These are phyloP conservation scores for Hordeum vulgare DNA, from an alignment of 176 grass and related monocot species.

Conservation along the genomic window DNA sequence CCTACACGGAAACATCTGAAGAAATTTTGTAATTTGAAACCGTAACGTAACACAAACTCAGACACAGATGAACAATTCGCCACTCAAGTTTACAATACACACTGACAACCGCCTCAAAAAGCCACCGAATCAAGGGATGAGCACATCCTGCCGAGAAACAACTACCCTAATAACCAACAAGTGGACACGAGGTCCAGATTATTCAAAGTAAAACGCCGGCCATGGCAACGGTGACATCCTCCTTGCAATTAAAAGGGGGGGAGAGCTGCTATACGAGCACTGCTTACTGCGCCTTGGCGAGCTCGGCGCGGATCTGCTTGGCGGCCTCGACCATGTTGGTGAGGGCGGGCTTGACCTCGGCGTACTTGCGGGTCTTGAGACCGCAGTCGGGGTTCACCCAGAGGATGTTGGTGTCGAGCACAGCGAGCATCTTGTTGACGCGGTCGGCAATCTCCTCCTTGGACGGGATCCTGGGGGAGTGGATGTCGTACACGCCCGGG, in stretches of 20 bases:
- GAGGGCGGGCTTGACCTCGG: constrained; percentile 75
- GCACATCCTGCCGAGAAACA: background rate
- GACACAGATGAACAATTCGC: constrained; percentile 21
- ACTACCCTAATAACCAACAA: constrained; percentile 28
- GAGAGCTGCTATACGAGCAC: background rate
- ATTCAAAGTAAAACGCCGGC: constrained; percentile 29
- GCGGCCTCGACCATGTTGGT: constrained; percentile 70
- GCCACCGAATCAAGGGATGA: constrained; percentile 9
- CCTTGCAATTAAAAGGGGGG: background rate
- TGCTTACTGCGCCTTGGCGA: constrained; percentile 48
- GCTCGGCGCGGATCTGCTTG: constrained; percentile 80
- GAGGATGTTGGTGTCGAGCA: constrained; percentile 87
- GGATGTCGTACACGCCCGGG: constrained; percentile 88
- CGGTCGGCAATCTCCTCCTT: constrained; percentile 76
- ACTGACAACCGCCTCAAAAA: constrained; percentile 14
- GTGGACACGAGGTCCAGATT: constrained; percentile 12
- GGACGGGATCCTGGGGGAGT: constrained; percentile 85
- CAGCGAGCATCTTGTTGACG: constrained; percentile 90
- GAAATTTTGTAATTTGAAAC: background rate
- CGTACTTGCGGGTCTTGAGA: constrained; percentile 91
- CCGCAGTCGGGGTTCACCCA: constrained; percentile 96
- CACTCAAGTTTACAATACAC: constrained; percentile 38
- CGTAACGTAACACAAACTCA: background rate
- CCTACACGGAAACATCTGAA: too few species aligned
- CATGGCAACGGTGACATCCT: constrained; percentile 6